phyloP scores from a whole-genome alignment of 345 rosid species.

The Ricinus communis region DNA sequence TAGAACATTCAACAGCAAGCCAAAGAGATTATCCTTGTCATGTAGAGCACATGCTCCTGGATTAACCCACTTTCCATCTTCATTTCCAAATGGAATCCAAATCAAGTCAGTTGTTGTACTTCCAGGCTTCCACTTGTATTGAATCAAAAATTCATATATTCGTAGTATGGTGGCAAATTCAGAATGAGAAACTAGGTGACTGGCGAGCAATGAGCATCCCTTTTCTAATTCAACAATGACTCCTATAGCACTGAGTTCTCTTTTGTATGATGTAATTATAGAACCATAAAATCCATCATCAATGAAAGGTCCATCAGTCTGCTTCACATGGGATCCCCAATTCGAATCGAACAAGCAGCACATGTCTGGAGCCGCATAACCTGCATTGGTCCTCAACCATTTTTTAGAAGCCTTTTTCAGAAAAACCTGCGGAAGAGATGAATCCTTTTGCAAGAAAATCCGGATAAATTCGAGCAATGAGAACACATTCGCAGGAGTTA shows the following conservation, averaged over 20 bases:
- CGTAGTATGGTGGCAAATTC: constrained; percentile 44
- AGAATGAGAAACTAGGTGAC: constrained; percentile 37
- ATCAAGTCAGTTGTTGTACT: constrained; percentile 25
- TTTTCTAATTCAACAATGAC: constrained; percentile 36
- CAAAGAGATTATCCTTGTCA: constrained; percentile 53
- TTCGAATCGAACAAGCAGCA: constrained; percentile 44
- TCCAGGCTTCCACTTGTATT: constrained; percentile 36
- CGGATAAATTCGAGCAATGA: constrained; percentile 51
- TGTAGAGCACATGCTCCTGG: constrained; percentile 46
- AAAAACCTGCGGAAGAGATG: constrained; percentile 34
- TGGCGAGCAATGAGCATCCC: constrained; percentile 38
- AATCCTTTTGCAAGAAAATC: constrained; percentile 24
- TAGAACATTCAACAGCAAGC: constrained; percentile 43
- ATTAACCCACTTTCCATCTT: constrained; percentile 47
- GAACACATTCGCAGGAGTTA: constrained; percentile 33
- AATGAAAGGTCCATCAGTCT: constrained; percentile 69
- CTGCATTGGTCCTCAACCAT: constrained; percentile 60
- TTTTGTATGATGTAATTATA: constrained; percentile 21
- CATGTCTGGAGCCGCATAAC: constrained; percentile 49
- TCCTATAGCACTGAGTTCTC: constrained; percentile 52
- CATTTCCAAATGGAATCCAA: constrained; percentile 53
- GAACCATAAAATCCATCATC: constrained; percentile 59
- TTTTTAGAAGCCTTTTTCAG: constrained; percentile 30
- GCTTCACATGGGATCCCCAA: constrained; percentile 40
- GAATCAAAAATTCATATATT: constrained; percentile 45